These are phyloP conservation scores for Cladorrhinum samala DNA, from an alignment of 495 filamentous ascomycete genomes.

Conservation along the genomic window DNA sequence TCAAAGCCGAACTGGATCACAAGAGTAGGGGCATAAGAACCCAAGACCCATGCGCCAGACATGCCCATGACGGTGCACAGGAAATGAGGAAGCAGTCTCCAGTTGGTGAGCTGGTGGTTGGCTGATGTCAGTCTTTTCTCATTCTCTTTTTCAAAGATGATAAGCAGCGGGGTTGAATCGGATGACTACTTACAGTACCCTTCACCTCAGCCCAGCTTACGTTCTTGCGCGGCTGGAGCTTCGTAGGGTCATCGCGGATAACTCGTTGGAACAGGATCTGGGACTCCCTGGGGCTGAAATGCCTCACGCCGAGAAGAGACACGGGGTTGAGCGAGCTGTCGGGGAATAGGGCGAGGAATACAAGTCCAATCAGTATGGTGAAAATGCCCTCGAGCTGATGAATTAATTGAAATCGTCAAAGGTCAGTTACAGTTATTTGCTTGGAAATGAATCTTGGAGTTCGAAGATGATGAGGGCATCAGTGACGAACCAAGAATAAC, in stretches of 20 bases:
- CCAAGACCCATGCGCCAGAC: constrained; percentile 26
- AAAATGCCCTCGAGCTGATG: constrained; percentile 43
- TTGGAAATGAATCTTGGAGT: too few relatives aligned
- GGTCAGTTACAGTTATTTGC: too few relatives aligned
- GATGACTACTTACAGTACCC: constrained; percentile 10
- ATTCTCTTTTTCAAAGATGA: not conserved
- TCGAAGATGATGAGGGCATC: too few relatives aligned
- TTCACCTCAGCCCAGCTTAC: constrained; percentile 20
- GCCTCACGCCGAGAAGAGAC: constrained; percentile 36
- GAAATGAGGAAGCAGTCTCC: constrained; percentile 39
- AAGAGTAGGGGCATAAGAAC: constrained; percentile 38
- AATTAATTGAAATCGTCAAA: not conserved
- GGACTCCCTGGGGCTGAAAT: constrained; percentile 32
- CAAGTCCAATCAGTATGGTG: constrained; percentile 44
- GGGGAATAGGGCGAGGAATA: constrained; percentile 48
- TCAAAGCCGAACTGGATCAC: constrained; percentile 43
- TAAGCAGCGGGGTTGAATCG: not conserved
- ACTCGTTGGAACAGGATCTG: constrained; percentile 33
- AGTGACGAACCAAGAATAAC: constrained; percentile 44
- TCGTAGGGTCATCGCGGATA: constrained; percentile 32
- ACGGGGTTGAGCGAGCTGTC: constrained; percentile 37
- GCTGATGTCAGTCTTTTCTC: not conserved
- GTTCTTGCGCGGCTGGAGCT: constrained; percentile 11
- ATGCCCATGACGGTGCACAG: constrained; percentile 32
- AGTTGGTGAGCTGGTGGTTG: constrained; percentile 22